phyloP scores from a whole-genome alignment of 352 stramenopile genomes.

The Peronospora farinosa region DNA sequence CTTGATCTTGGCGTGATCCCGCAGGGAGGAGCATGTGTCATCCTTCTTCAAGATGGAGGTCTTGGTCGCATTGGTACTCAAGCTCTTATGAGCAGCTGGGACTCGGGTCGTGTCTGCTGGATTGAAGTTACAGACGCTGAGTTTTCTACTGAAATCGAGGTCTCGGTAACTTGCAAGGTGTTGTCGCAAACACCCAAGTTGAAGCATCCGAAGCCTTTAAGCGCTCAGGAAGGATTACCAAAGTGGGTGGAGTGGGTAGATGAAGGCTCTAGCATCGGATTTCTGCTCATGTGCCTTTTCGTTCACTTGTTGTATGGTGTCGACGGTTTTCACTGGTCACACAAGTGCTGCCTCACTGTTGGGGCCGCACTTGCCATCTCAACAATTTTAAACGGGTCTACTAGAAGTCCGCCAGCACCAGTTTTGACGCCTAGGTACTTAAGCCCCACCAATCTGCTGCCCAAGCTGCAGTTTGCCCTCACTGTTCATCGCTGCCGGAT shows the following conservation, averaged over 20 bases:
- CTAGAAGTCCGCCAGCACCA: slow-evolving; percentile 22
- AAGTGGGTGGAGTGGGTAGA: slow-evolving; percentile 74
- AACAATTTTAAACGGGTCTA: slow-evolving; percentile 69
- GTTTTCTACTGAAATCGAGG: slow-evolving; percentile 67
- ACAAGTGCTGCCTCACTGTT: slow-evolving; percentile 81
- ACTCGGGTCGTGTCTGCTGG: slow-evolving; percentile 67
- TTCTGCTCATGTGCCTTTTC: slow-evolving; percentile 78
- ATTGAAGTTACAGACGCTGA: slow-evolving; percentile 67
- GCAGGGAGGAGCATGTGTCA: slow-evolving; percentile 70
- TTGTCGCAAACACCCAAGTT: slow-evolving; percentile 35
- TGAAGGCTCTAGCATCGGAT: slow-evolving; percentile 73
- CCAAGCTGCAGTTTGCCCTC: slow-evolving; percentile 71
- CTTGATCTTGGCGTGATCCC: slow-evolving; percentile 72
- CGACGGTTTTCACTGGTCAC: slow-evolving; percentile 79
- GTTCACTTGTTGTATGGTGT: slow-evolving; percentile 79
- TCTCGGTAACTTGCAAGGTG: slow-evolving; percentile 74
- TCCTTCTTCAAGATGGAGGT: slow-evolving; percentile 66
- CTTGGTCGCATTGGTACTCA: slow-evolving; percentile 74
- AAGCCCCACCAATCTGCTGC: slow-evolving; percentile 48
- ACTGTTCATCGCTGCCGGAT: slow-evolving; percentile 76
- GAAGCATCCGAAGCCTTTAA: slow-evolving; percentile 25
- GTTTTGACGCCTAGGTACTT: slow-evolving; percentile 36
- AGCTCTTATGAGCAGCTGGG: slow-evolving; percentile 80
- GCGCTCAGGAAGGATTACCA: slow-evolving; percentile 31
- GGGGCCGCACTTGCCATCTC: slow-evolving; percentile 75